Base-by-base conservation (phyloP, 768 basidiomycete genomes). In the Collybia nuda region DNA sequence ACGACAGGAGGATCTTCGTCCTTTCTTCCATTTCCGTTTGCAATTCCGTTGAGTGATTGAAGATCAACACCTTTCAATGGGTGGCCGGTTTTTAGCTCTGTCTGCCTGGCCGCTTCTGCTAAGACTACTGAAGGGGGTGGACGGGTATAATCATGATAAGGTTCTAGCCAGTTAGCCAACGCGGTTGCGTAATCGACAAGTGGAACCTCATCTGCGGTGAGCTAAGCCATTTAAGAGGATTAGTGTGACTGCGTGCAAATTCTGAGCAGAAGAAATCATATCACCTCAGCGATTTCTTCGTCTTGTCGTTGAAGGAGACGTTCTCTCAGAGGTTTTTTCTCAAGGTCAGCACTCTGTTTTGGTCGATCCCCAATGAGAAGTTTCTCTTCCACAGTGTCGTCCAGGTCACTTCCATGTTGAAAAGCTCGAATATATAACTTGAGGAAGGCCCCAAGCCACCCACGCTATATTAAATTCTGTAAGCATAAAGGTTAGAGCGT, bases 381-480 rank as follows among this genome's bases (percentile, higher is more conserved):
- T 59, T 89, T 91, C 58, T 90, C 88, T 65, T 92, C 88, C 0
- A 89, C 86, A 0, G 77, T 82, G 54, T 90, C 86, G 59, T 91
- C 86, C 39, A 92, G 71, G 58, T 93, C 89, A 56, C 88, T 89
- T 24, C 85, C 86, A 64, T 86, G 82, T 57, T 88, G 84, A 65
- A 91, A 80, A 43, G 82, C 81, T 47, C 84, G 76, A 57, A 92
- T 88, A 57, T 94, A 95, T 19, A 86, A 69, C 61, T 87, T 85
- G 44, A 93, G 69, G 70, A 90, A 87, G 7, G 78, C 71, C 56
- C 70, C 73, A 15, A 93, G 67, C 91, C 91, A 95, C 12, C 82
- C 80, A 56, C 72, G 69, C 90, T 93, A 51, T 11, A 48, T 28
- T 44, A 40, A 6, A 44, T 40, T 18, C 22, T 8, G 42, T 24